Conservation (phyloP, 441 rosid species). For the Erysimum pusillum region DNA sequence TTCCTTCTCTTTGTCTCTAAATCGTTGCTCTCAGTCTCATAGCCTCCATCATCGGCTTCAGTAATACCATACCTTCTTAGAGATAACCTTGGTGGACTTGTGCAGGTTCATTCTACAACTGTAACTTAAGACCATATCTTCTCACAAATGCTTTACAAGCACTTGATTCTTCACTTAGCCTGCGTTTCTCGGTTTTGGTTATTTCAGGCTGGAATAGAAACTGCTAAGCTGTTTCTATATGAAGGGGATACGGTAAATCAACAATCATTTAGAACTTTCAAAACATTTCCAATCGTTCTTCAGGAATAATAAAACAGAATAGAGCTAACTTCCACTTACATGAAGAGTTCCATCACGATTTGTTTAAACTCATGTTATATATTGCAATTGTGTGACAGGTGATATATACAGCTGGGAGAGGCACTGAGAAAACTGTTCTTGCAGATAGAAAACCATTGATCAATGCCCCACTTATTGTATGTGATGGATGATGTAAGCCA, state of each 20-base stretch:
- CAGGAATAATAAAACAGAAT: neutral
- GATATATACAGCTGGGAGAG: constrained; percentile 86
- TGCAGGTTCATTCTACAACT: constrained; percentile 64
- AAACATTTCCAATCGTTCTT: neutral
- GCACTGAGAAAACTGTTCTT: constrained; percentile 64
- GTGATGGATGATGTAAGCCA: constrained; percentile 52
- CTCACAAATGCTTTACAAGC: neutral
- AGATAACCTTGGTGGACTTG: constrained; percentile 97
- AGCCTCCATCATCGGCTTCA: no score
- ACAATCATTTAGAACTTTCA: neutral
- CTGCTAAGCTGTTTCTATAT: constrained; percentile 85
- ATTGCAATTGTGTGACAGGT: constrained; percentile 60
- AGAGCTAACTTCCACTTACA: constrained; percentile 7
- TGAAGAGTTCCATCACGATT: neutral
- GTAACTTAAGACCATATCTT: constrained; percentile 18
- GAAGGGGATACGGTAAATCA: constrained; percentile 82
- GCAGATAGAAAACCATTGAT: constrained; percentile 73
- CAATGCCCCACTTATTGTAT: constrained; percentile 81
- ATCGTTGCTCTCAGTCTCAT: no score
- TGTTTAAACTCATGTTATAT: constrained; percentile 29
- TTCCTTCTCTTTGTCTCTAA: no score
- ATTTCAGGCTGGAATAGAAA: constrained; percentile 95
- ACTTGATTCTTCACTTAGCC: constrained; percentile 20
- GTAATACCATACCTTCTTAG: no score
- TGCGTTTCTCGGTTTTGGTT: constrained; percentile 29